Conservation (phyloP, 441 rosid genomes). For the Populus hybrid region DNA sequence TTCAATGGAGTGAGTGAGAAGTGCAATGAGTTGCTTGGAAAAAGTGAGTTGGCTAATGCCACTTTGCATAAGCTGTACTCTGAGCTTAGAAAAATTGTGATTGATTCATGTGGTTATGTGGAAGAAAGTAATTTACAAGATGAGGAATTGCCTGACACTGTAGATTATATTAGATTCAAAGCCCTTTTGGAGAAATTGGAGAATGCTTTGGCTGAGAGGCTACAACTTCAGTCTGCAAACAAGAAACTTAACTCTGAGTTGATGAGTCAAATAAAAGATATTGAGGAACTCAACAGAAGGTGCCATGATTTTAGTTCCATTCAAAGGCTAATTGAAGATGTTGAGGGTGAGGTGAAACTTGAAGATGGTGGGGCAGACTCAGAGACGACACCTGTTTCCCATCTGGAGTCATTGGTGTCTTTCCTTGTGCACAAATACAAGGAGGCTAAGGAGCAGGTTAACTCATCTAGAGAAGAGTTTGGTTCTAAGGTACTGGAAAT, state of each 20-base stretch:
- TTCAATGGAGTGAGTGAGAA: conserved; percentile 54
- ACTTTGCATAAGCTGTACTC: conserved; percentile 42
- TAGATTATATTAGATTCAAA: conserved; percentile 45
- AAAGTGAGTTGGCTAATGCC: conserved; percentile 42
- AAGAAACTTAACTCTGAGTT: conserved; percentile 57
- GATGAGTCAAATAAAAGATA: conserved; percentile 44
- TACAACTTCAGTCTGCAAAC: conserved; percentile 55
- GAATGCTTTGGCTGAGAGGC: conserved; percentile 55
- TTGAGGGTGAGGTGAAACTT: conserved; percentile 57
- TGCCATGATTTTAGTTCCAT: conserved; percentile 50
- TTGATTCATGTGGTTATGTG: conserved; percentile 38
- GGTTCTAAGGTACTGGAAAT: conserved; percentile 50
- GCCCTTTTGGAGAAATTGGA: conserved; percentile 49
- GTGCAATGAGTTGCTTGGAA: conserved; percentile 41
- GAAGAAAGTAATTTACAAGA: conserved; percentile 36
- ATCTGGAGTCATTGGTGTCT: conserved; percentile 63
- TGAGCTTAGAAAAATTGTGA: conserved; percentile 53
- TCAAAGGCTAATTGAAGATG: conserved; percentile 53
- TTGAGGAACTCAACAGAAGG: conserved; percentile 55
- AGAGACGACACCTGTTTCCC: conserved; percentile 43
- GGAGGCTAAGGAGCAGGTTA: conserved; percentile 35
- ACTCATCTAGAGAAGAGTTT: conserved; percentile 41
- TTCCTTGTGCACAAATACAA: conserved; percentile 44
- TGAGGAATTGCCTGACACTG: conserved; percentile 36
- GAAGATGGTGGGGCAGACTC: conserved; percentile 35